These are phyloP conservation scores for Fusarium brachygibbosum DNA, from an alignment of 2,329 filamentous ascomycete genomes.

Conservation along the genomic window DNA sequence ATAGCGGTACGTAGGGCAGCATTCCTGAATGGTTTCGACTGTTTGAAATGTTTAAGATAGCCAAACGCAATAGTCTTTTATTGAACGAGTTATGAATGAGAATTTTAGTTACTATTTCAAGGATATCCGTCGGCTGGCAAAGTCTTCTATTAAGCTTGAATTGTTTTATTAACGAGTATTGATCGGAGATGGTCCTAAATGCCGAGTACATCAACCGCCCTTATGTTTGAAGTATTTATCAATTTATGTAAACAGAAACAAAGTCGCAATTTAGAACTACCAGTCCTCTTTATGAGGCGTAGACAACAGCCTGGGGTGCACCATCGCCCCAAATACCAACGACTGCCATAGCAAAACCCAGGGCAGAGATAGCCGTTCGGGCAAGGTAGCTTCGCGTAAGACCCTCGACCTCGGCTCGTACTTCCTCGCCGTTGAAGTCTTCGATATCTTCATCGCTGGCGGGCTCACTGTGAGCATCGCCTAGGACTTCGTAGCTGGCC, in stretches of 20 bases:
- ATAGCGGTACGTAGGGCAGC: neutral
- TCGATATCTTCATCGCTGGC: conserved; percentile 66
- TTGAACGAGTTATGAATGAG: neutral
- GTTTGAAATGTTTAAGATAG: neutral
- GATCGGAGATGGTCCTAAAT: conserved; percentile 39
- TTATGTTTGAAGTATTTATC: conserved; percentile 37
- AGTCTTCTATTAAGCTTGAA: neutral
- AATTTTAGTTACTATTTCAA: neutral
- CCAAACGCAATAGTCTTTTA: neutral
- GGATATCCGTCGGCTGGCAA: too few species aligned
- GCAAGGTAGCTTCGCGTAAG: conserved; percentile 68
- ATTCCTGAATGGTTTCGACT: neutral
- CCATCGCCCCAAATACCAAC: conserved; percentile 77
- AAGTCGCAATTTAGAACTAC: conserved; percentile 9
- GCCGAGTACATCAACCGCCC: conserved; percentile 29
- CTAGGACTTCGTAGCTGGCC: conserved; percentile 78
- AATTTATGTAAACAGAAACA: conserved; percentile 25
- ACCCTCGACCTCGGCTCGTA: conserved; percentile 68
- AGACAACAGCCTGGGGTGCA: conserved; percentile 54
- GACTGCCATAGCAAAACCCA: conserved; percentile 72
- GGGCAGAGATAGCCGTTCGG: conserved; percentile 66
- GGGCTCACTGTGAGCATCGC: conserved; percentile 65
- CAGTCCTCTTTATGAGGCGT: conserved; percentile 49
- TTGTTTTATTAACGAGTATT: conserved; percentile 14
- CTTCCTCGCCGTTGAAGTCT: conserved; percentile 73